Base-by-base conservation (phyloP, 805 yeast genomes). In the Candida palmyrensis region DNA sequence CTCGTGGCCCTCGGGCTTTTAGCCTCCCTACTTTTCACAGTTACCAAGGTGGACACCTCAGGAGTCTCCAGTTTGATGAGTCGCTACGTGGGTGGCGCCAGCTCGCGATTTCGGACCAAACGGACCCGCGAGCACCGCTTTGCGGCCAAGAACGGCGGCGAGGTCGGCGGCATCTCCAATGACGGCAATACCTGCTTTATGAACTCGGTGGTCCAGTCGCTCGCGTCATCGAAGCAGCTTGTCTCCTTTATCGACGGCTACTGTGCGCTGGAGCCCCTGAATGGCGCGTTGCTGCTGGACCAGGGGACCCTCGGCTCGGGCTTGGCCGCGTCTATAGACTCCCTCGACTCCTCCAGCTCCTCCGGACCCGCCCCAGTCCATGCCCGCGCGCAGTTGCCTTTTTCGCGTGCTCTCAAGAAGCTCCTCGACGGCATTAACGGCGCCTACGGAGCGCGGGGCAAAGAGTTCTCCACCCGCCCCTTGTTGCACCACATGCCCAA, bases 141-240 rank as follows among this genome's bases (percentile, higher is more conserved):
- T 38, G 79, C 80, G n/a, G 39, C 71, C 34, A 64, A 65, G 30
- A 63, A 70, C 34, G 90, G 90, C 37, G 89, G 89, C 1, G 74
- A 72, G 33, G 73, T 86, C 21, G 96, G 96, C 17, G 97, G 97
- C 1, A 68, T 89, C 23, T 71, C 75, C 38, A 89, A 89, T 53
- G 95, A 86, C 43, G 96, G 97, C 10, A 89, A 89, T 52, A 87
- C 96, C 0, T 89, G 97, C 56, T 89, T 89, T 48, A 87, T 88
- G 94, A 89, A 89, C 59, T 77, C 88, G 16, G 96, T 89, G 1
- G 56, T 89, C 18, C 97, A 89, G 55, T 73, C 84, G 12, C 59
- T 88, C 36, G 88, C 95, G 0, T 80, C 90, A 0, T 80, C 92
- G 0, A 67, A 71, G 17, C 73, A 78, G 22, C 60, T 87, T 23